Conservation (phyloP, 2,329 filamentous ascomycete genomes). For the Penicillium sp. region DNA sequence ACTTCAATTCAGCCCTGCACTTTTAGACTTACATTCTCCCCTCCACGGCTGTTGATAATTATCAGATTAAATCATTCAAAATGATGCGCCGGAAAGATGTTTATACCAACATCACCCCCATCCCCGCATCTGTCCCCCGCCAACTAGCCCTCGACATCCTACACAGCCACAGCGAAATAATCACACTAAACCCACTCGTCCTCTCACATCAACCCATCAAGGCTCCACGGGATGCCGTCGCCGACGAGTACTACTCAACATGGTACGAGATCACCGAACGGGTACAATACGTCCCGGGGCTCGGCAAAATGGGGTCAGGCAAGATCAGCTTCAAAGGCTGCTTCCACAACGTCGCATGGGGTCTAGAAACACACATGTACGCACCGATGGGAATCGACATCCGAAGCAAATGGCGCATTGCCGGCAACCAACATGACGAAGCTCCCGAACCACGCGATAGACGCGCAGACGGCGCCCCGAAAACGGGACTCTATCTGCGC, state of each 20-base stretch:
- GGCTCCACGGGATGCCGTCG: constrained; percentile 63
- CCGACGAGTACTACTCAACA: constrained; percentile 68
- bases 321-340: constrained; percentile 76
- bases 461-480: constrained; percentile 61
- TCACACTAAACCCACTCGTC: constrained; percentile 82
- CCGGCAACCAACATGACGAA: constrained; percentile 70
- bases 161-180: constrained; percentile 78
- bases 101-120: constrained; percentile 70
- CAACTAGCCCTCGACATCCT: constrained; percentile 72
- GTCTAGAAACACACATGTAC: constrained; percentile 79
- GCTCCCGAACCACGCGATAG: constrained; percentile 64
- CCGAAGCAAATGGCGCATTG: constrained; percentile 73
- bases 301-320: constrained; percentile 56
- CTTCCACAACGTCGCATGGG: constrained; percentile 71
- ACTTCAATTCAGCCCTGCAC: not conserved
- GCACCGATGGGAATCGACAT: constrained; percentile 80
- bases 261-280: constrained; percentile 83
- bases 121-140: constrained; percentile 67
- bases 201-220: constrained; percentile 68
- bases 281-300: constrained; percentile 70
- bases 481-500: constrained; percentile 72
- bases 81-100: constrained; percentile 23
- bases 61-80: not conserved
- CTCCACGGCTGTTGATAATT: not conserved
- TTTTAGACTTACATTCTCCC: not conserved